Percentiles rank a stretch among this genome's conserved stretches.
Conservation (phyloP, 2,329 filamentous ascomycete species). For the Scedosporium boydii region DNA sequence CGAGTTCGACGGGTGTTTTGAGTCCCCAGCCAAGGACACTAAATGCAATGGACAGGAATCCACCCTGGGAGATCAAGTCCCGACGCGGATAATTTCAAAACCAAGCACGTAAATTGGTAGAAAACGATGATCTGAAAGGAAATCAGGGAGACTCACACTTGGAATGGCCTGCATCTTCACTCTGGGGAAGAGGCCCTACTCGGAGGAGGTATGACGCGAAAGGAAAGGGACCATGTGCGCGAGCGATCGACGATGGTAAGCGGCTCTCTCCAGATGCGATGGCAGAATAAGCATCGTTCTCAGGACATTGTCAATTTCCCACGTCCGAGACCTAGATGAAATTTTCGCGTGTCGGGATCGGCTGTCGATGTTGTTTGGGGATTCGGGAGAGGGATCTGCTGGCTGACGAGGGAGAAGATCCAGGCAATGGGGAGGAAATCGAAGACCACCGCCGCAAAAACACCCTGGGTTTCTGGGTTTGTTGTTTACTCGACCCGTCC, state of each 20-base stretch:
- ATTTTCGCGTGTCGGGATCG: constrained; percentile 3
- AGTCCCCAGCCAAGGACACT: not conserved
- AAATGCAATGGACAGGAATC: not conserved
- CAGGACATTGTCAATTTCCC: constrained; percentile 4
- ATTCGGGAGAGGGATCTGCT: not conserved
- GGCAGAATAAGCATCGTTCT: constrained; percentile 6
- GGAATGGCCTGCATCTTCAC: constrained; percentile 46
- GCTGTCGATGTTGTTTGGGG: constrained; percentile 2
- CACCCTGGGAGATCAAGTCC: not conserved
- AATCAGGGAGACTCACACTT: constrained; percentile 28
- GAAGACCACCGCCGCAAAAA: not conserved
- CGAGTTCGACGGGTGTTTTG: not conserved
- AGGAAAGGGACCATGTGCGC: constrained; percentile 14
- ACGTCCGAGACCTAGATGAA: not conserved
- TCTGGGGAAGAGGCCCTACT: constrained; percentile 23
- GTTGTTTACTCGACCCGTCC: not conserved
- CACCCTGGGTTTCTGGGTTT: not conserved
- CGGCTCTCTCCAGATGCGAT: constrained; percentile 10
- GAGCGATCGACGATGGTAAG: constrained; percentile 16
- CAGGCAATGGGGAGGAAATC: constrained; percentile 7
- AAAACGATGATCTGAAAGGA: constrained; percentile 9
- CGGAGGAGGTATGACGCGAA: constrained; percentile 25
- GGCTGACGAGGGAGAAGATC: constrained; percentile 1
- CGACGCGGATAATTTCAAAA: constrained; percentile 1
- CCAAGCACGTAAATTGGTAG: constrained; percentile 2